Base-by-base conservation (phyloP, 2,329 filamentous ascomycete species). In the Colletotrichum viniferum region DNA sequence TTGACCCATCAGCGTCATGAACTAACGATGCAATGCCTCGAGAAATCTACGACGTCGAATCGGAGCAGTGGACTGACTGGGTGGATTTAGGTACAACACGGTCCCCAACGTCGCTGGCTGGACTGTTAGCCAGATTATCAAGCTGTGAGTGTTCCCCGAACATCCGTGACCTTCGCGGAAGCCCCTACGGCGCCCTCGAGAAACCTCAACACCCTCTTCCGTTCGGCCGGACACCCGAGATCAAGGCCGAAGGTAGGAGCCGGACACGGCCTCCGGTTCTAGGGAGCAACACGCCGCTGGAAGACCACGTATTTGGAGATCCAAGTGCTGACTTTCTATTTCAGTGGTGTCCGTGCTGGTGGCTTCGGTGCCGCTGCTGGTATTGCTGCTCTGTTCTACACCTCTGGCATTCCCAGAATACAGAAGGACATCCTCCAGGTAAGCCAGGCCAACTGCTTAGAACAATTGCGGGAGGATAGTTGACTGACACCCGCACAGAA, bases 331-430 rank as follows among this genome's bases (percentile, higher is more conserved):
- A 76, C 48, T 7, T 28, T 9, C 12, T 2, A 21, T 21, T 5
- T 77, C 77, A 93, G 91, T 77, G 88, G 87, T 76, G 71, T 89
- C 77, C 90, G 87, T 78, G 79, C 88, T 64, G 90, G 86, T 74
- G 85, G 87, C 70, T 92, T 91, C 80, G 91, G 90, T 74, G 91
- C 85, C 76, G 89, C 90, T 74, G 90, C 89, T 76, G 88, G 88
- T 79, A 87, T 91, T 77, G 90, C 86, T 78, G 85, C 91, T 77
- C 87, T 93, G 79, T 91, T 90, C 87, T 91, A 86, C 82, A 86
- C 89, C 78, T 92, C 91, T 55, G 91, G 92, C 79, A 89, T 93
- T 64, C 92, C 92, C 78, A 88, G 87, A 82, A 86, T 93, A 78
- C 86, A 91, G 83, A 82, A 81, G 63, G 92, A 94, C 80, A 86